Evolutionary conservation across 805 yeast genomes (phyloP).

Genomic region (Citeromyces nyonsensis): DNA sequence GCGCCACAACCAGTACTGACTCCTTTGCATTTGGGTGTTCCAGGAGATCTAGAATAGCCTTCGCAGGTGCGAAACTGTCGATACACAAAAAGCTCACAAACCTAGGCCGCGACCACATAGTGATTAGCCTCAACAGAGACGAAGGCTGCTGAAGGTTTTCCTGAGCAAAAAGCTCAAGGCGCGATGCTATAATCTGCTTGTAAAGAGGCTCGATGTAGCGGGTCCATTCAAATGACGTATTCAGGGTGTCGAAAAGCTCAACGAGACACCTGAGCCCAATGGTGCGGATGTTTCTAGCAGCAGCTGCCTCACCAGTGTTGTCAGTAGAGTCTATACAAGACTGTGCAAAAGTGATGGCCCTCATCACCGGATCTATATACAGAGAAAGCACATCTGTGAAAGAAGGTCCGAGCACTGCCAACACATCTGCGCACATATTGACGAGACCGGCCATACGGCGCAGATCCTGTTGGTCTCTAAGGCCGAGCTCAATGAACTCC

Average conservation of each 20-base stretch:
- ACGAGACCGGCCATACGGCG: conserved; percentile 44
- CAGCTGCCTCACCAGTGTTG: conserved; percentile 7
- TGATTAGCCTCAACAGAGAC: conserved; percentile 50
- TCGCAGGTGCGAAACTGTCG: conserved; percentile 38
- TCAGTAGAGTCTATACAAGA: conserved; percentile 14
- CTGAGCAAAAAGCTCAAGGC: conserved; percentile 49
- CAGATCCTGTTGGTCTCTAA: conserved; percentile 37
- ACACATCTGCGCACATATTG: conserved; percentile 39
- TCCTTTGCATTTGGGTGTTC: conserved; percentile 47
- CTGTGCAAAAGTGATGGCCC: conserved; percentile 39
- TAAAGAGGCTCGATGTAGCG: conserved; percentile 34
- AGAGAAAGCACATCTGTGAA: conserved; percentile 30
- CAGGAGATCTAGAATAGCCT: conserved; percentile 39
- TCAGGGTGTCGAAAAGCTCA: conserved; percentile 36
- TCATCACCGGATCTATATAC: conserved; percentile 41
- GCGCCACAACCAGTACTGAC: conserved; percentile 36
- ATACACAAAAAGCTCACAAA: conserved; percentile 34
- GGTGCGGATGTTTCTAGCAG: conserved; percentile 46
- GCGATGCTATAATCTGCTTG: conserved; percentile 38
- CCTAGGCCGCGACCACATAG: conserved; percentile 34
- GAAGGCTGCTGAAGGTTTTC: conserved; percentile 82
- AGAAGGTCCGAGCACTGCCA: conserved; percentile 42
- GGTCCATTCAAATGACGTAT: conserved; percentile 39
- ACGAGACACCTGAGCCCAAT: conserved; percentile 51
- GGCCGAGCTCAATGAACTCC: conserved; percentile 53